Evolutionary conservation across 805 yeast genomes (phyloP).

Genomic region (Candida boidinii): DNA sequence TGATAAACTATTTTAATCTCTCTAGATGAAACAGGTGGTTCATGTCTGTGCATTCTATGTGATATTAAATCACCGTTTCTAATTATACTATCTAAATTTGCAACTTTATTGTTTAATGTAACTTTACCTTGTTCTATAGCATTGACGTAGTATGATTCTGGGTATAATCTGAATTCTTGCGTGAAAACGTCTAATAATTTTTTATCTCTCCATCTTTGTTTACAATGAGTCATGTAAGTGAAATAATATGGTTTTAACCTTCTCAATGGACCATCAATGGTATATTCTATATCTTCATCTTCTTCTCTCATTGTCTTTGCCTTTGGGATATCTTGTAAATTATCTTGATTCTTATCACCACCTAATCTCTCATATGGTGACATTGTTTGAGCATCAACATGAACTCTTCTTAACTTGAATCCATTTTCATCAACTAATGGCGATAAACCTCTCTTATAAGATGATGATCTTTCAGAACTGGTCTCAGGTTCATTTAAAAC

Average conservation of each 20-base stretch:
- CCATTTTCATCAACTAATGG: constrained; percentile 35
- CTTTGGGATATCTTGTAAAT: constrained; percentile 9
- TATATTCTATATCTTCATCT: constrained; percentile 50
- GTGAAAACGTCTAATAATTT: constrained; percentile 72
- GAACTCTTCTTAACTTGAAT: constrained; percentile 35
- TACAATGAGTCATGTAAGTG: constrained; percentile 88
- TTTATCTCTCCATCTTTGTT: constrained; percentile 85
- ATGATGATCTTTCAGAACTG: too few relatives aligned
- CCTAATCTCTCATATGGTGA: constrained; percentile 34
- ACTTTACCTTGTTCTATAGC: constrained; percentile 60
- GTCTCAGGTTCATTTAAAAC: too few relatives aligned
- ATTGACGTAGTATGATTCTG: constrained; percentile 53
- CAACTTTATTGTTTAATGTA: constrained; percentile 56
- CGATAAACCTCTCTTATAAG: constrained; percentile 7
- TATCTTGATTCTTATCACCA: constrained; percentile 17
- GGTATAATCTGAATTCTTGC: constrained; percentile 77
- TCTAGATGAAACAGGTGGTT: constrained; percentile 66
- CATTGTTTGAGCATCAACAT: constrained; percentile 32
- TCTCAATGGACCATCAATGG: constrained; percentile 52
- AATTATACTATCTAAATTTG: constrained; percentile 56
- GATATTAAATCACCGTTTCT: constrained; percentile 76
- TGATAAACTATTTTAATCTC: constrained; percentile 62
- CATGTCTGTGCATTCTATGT: constrained; percentile 81
- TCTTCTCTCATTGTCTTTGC: constrained; percentile 37
- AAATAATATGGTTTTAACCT: constrained; percentile 78